Evolutionary conservation across 2,329 filamentous ascomycete genomes (phyloP).

Genomic region (Cladosporium sp.): DNA sequence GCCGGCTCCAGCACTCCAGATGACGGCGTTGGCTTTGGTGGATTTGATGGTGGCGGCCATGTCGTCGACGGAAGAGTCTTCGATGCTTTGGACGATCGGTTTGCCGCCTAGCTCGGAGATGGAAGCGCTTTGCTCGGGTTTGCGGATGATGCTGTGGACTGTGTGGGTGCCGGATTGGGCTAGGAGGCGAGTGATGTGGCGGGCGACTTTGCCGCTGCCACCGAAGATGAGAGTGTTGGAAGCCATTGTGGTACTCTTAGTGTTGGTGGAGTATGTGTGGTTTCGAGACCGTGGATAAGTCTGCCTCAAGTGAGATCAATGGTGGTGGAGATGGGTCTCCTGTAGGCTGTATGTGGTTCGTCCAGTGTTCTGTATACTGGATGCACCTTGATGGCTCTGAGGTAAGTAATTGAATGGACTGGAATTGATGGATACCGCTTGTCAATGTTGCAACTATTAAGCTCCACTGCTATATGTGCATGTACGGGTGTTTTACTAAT

Average conservation of each 20-base stretch:
- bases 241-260: neutral
- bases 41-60: constrained; percentile 35
- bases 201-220: constrained; percentile 34
- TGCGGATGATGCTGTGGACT: constrained; percentile 34
- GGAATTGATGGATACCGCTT: no score
- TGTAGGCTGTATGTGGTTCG: no score
- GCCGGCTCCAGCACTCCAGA: constrained; percentile 32
- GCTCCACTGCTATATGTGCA: no score
- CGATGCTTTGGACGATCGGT: constrained; percentile 43
- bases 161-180: constrained; percentile 21
- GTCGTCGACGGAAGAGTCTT: constrained; percentile 35
- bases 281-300: no score
- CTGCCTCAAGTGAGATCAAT: no score
- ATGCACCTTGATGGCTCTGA: no score
- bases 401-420: no score
- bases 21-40: constrained; percentile 30
- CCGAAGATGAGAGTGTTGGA: constrained; percentile 31
- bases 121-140: constrained; percentile 30
- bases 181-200: constrained; percentile 31
- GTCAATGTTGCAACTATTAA: no score
- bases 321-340: no score
- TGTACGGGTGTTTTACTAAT: no score
- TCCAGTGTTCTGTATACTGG: no score
- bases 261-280: neutral
- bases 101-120: constrained; percentile 39